phyloP scores from a whole-genome alignment of 1,284 basidiomycete genomes.

The Schizopora paradoxa region DNA sequence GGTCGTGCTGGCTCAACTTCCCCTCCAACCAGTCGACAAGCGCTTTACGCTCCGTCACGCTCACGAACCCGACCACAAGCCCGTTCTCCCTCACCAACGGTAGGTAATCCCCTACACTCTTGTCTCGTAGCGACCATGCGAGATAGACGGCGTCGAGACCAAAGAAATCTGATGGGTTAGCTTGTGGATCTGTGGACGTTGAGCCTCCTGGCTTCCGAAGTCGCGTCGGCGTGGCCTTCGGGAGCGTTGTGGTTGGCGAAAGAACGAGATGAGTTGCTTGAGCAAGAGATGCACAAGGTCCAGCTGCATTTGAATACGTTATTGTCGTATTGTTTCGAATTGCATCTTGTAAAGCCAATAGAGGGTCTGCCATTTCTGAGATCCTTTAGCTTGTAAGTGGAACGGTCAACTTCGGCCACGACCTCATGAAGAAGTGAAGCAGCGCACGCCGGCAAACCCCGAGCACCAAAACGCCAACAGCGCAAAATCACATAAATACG shows the following conservation, averaged over 20 bases:
- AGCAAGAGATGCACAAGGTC: slow-evolving; percentile 44
- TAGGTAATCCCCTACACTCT: slow-evolving; percentile 79
- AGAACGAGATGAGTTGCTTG: slow-evolving; percentile 65
- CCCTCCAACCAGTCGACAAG: slow-evolving; percentile 84
- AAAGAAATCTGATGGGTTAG: slow-evolving; percentile 60
- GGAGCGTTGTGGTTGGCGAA: slow-evolving; percentile 45
- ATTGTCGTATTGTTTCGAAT: slow-evolving; percentile 48
- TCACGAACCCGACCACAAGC: slow-evolving; percentile 70
- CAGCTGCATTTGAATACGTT: slow-evolving; percentile 42
- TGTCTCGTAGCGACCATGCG: slow-evolving; percentile 71
- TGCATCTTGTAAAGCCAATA: slow-evolving; percentile 51
- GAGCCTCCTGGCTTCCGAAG: slow-evolving; percentile 59
- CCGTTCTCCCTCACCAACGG: slow-evolving; percentile 74
- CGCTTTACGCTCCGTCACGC: slow-evolving; percentile 78
- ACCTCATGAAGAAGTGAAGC: too few relatives aligned
- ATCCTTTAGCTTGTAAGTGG: too few relatives aligned
- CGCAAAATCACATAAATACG: too few relatives aligned
- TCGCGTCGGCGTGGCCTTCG: slow-evolving; percentile 71
- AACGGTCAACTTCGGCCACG: too few relatives aligned
- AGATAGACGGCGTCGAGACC: slow-evolving; percentile 77
- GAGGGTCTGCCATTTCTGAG: slow-evolving; percentile 41
- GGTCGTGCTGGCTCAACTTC: slow-evolving; percentile 47
- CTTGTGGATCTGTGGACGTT: slow-evolving; percentile 32
- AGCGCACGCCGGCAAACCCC: too few relatives aligned
- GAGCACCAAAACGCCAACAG: too few relatives aligned